These are phyloP conservation scores for Umbellularia californica DNA, from an alignment of 164 flowering plant species.

Conservation along the genomic window DNA sequence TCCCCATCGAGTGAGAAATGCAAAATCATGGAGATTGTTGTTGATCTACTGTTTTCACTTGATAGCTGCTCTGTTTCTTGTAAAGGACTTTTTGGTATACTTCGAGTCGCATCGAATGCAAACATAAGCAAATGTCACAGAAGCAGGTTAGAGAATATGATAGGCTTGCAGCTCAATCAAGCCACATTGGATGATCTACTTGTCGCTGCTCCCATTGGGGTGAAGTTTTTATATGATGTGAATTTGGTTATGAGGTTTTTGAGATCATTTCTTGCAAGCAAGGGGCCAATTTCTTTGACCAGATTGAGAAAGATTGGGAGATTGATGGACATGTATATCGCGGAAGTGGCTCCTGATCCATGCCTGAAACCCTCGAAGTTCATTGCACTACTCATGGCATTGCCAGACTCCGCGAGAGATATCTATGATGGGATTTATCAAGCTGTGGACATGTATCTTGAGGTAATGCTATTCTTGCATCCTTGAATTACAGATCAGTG, in stretches of 20 bases:
- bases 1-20: slow-evolving; percentile 35
- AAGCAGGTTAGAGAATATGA: slow-evolving; percentile 53
- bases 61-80: slow-evolving; percentile 45
- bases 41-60: slow-evolving; percentile 42
- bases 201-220: slow-evolving; percentile 50
- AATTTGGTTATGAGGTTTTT: slow-evolving; percentile 62
- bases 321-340: slow-evolving; percentile 54
- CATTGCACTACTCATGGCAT: slow-evolving; percentile 34
- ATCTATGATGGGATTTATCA: slow-evolving; percentile 57
- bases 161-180: slow-evolving; percentile 65
- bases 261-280: slow-evolving; percentile 36
- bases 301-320: slow-evolving; percentile 42
- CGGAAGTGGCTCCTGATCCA: slow-evolving; percentile 77
- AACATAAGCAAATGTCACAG: slow-evolving; percentile 36
- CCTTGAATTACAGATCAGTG: too few species aligned
- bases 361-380: slow-evolving; percentile 61
- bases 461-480: slow-evolving; percentile 38
- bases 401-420: slow-evolving; percentile 72
- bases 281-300: slow-evolving; percentile 19
- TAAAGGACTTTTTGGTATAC: slow-evolving; percentile 55
- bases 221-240: slow-evolving; percentile 54
- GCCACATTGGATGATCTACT: slow-evolving; percentile 70
- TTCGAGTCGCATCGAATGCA: slow-evolving; percentile 32
- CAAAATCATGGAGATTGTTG: slow-evolving; percentile 31
- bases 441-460: slow-evolving; percentile 64